Percentiles rank a stretch among this genome's conserved stretches.
Conservation (phyloP, 2,329 filamentous ascomycete genomes). For the Xylariomycetidae sp. region DNA sequence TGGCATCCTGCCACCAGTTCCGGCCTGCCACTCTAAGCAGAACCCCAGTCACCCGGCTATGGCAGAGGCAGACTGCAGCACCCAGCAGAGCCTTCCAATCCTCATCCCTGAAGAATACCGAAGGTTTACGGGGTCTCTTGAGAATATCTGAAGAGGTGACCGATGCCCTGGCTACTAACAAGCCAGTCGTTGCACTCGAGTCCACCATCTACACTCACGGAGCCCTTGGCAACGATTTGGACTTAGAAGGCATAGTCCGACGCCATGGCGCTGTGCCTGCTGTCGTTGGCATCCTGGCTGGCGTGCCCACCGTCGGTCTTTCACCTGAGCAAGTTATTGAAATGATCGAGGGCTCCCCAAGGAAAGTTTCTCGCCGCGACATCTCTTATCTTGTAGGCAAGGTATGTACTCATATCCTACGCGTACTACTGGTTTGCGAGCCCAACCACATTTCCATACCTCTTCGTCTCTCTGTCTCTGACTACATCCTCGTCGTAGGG, state of each 20-base stretch:
- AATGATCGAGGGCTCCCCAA: constrained; percentile 65
- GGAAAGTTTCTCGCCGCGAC: constrained; percentile 85
- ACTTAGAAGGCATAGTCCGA: constrained; percentile 78
- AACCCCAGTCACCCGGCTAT: too few relatives aligned
- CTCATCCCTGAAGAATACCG: constrained; percentile 14
- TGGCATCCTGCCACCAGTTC: too few relatives aligned
- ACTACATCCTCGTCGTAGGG: constrained; percentile 39
- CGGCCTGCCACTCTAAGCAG: too few relatives aligned
- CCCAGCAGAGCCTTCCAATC: constrained; percentile 7
- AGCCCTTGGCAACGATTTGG: constrained; percentile 65
- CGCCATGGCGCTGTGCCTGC: constrained; percentile 79
- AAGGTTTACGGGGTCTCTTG: constrained; percentile 46
- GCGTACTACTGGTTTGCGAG: too few relatives aligned
- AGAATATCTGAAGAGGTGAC: constrained; percentile 77
- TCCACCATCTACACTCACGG: constrained; percentile 98
- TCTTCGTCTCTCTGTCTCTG: too few relatives aligned
- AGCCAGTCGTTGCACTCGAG: constrained; percentile 87
- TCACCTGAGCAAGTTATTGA: constrained; percentile 65
- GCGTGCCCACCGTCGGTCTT: constrained; percentile 77
- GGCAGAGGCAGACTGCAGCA: too few relatives aligned
- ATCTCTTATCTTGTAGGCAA: constrained; percentile 75
- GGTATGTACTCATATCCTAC: constrained; percentile 44
- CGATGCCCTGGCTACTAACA: constrained; percentile 67
- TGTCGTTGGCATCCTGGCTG: constrained; percentile 83
- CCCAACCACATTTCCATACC: too few relatives aligned